phyloP scores from a whole-genome alignment of 768 basidiomycete species.

The Naganishia antarctica region DNA sequence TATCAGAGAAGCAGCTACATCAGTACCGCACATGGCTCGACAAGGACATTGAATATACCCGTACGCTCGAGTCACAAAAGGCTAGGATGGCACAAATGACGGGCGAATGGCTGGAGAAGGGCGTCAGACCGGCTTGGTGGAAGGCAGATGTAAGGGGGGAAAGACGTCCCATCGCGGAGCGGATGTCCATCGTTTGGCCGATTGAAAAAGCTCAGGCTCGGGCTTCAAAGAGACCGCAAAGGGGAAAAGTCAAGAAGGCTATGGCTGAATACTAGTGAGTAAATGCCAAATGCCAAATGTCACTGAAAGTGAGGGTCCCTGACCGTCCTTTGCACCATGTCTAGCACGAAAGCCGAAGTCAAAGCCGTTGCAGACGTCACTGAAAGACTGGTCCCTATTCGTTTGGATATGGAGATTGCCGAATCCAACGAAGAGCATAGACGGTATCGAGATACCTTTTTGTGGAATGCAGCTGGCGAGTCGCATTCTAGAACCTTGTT shows the following conservation, averaged over 20 bases:
- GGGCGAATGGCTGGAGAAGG: conserved; percentile 59
- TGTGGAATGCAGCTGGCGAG: conserved; percentile 96
- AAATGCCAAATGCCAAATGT: too few relatives aligned
- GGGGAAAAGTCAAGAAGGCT: conserved; percentile 54
- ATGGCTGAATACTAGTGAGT: conserved; percentile 67
- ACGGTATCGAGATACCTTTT: conserved; percentile 90
- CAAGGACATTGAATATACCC: conserved; percentile 55
- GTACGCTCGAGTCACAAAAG: conserved; percentile 52
- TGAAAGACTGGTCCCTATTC: conserved; percentile 85
- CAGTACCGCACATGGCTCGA: conserved; percentile 63
- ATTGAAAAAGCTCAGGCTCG: conserved; percentile 39
- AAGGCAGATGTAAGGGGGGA: conserved; percentile 50
- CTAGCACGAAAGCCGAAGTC: conserved; percentile 46
- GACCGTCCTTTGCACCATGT: too few relatives aligned
- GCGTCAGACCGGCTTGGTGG: conserved; percentile 52
- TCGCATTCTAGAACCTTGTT: too few relatives aligned
- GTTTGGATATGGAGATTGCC: conserved; percentile 84
- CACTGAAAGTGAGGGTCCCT: too few relatives aligned
- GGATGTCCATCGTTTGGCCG: conserved; percentile 60
- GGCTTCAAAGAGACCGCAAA: conserved; percentile 51
- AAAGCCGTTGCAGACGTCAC: conserved; percentile 46
- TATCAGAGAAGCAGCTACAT: conserved; percentile 56
- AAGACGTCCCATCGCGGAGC: conserved; percentile 43
- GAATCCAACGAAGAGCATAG: conserved; percentile 60
- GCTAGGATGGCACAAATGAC: conserved; percentile 53